phyloP scores from a whole-genome alignment of 192 early-diverging fungal genomes.

The Mortierella hygrophila region DNA sequence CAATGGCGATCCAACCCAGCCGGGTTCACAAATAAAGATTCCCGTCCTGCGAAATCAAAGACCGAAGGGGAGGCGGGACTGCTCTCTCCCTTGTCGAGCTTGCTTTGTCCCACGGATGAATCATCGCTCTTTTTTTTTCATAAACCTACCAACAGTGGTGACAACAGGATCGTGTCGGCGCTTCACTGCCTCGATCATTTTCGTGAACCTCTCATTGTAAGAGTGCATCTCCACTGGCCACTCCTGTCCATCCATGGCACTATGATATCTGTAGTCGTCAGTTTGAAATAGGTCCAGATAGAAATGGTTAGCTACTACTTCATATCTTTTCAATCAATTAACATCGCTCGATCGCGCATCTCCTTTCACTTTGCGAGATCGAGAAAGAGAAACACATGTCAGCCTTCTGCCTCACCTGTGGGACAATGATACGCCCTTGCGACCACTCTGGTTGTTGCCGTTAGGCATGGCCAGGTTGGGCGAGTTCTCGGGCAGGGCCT shows the following conservation, averaged over 20 bases:
- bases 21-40: conserved; percentile 9
- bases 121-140: conserved; percentile 1
- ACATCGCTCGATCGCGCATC: neutral
- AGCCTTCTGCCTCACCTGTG: conserved; percentile 59
- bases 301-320: neutral
- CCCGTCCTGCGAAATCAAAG: conserved; percentile 34
- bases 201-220: conserved; percentile 90
- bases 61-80: conserved; percentile 7
- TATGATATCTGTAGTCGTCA: conserved; percentile 66
- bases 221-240: conserved; percentile 77
- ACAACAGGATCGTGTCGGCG: conserved; percentile 93
- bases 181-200: conserved; percentile 92
- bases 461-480: conserved; percentile 61
- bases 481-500: conserved; percentile 57
- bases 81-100: neutral
- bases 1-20: neutral
- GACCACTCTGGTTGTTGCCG: conserved; percentile 8
- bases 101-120: neutral
- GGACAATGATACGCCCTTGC: conserved; percentile 55
- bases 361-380: neutral
- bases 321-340: neutral
- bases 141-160: conserved; percentile 79
- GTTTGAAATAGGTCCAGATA: neutral
- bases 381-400: neutral
- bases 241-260: conserved; percentile 63